Percentiles rank a stretch among this genome's conserved stretches.
These are phyloP conservation scores for Macadamia integrifolia DNA, from an alignment of 164 flowering plant genomes.

Conservation along the genomic window DNA sequence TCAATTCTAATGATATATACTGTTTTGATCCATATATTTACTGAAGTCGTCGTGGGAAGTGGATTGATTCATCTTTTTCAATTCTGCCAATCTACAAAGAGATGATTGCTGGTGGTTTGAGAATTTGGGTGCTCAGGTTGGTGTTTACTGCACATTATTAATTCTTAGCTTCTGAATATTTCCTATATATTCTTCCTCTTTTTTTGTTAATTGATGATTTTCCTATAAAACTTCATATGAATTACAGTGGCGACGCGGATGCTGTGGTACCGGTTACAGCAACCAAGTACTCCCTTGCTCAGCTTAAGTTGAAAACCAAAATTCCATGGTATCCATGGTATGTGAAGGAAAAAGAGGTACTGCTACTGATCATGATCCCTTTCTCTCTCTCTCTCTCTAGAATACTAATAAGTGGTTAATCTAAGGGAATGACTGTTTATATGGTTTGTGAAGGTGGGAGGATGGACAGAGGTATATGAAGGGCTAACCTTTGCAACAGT, in stretches of 20 bases:
- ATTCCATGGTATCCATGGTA: constrained; percentile 96
- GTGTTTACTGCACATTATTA: neutral
- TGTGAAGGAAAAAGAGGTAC: constrained; percentile 73
- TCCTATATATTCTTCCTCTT: neutral
- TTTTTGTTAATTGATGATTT: neutral
- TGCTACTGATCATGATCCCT: too few relatives aligned
- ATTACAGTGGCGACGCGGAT: constrained; percentile 71
- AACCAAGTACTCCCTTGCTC: constrained; percentile 64
- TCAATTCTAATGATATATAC: neutral
- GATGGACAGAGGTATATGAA: constrained; percentile 85
- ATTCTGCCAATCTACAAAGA: constrained; percentile 67
- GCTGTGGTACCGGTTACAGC: constrained; percentile 94
- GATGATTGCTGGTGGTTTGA: constrained; percentile 58
- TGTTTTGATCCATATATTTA: neutral
- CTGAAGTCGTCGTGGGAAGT: constrained; percentile 68
- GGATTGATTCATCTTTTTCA: constrained; percentile 74
- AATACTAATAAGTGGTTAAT: too few relatives aligned
- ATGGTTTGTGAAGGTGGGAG: constrained; percentile 59
- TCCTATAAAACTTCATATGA: neutral
- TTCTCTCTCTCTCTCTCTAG: neutral
- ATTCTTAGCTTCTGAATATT: neutral
- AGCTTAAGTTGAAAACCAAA: constrained; percentile 52
- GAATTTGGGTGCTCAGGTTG: constrained; percentile 90
- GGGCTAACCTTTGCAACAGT: constrained; percentile 90
- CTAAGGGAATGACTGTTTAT: neutral